phyloP scores from a whole-genome alignment of 805 yeast species.

The Wickerhamia fluorescens region DNA sequence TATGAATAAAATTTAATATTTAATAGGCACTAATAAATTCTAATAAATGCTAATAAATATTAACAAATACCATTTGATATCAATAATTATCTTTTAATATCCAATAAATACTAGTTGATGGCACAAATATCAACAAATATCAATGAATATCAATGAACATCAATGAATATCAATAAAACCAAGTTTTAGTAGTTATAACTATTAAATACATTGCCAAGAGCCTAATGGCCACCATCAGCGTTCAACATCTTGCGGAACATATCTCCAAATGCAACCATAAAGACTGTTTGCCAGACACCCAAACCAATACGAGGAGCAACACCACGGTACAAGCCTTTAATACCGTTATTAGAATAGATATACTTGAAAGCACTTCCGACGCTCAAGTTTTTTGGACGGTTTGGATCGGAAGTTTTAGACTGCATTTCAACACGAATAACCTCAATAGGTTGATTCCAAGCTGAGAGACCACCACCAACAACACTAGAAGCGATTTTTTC shows the following conservation, averaged over 20 bases:
- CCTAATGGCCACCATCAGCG: slow-evolving; percentile 34
- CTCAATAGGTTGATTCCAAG: slow-evolving; percentile 99
- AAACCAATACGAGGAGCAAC: slow-evolving; percentile 95
- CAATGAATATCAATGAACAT: no score
- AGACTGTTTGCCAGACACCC: slow-evolving; percentile 97
- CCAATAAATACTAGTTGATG: no score
- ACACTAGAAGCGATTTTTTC: slow-evolving; percentile 84
- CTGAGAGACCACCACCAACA: slow-evolving; percentile 94
- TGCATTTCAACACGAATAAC: slow-evolving; percentile 98
- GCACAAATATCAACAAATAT: no score
- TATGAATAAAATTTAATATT: no score
- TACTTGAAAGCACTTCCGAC: slow-evolving; percentile 73
- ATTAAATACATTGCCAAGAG: no score
- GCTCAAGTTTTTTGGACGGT: slow-evolving; percentile 86
- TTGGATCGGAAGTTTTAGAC: slow-evolving; percentile 87
- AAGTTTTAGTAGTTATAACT: no score
- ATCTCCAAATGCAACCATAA: slow-evolving; percentile 98
- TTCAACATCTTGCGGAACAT: slow-evolving; percentile 43
- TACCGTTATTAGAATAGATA: slow-evolving; percentile 75
- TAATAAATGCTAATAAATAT: no score
- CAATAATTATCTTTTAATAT: no score
- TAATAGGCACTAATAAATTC: no score
- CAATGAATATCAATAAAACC: no score
- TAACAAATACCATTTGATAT: no score
- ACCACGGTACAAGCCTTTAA: slow-evolving; percentile 90